These are phyloP conservation scores for Lentinula aciculospora DNA, from an alignment of 768 basidiomycete genomes.

Conservation along the genomic window DNA sequence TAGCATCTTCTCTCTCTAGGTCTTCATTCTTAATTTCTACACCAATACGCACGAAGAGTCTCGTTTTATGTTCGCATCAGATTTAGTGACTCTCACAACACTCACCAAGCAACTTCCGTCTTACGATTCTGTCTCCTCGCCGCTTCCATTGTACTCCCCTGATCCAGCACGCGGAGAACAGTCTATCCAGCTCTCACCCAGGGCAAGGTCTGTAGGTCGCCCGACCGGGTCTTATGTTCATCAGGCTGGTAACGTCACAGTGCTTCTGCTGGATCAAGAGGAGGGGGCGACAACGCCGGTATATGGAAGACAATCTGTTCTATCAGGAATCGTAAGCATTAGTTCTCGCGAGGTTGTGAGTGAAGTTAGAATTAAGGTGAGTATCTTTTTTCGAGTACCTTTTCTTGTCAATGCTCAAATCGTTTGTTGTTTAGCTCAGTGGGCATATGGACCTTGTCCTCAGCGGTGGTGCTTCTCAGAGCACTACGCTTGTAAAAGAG, in stretches of 20 bases:
- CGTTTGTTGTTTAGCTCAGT: conserved; percentile 26
- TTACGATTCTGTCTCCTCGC: conserved; percentile 45
- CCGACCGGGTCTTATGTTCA: conserved; percentile 38
- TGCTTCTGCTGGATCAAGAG: conserved; percentile 45
- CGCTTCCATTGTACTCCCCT: conserved; percentile 54
- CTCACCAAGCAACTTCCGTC: conserved; percentile 30
- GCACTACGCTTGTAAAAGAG: conserved; percentile 25
- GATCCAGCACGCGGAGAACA: conserved; percentile 47
- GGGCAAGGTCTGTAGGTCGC: conserved; percentile 12
- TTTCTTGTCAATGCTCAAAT: neutral
- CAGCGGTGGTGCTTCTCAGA: conserved; percentile 31
- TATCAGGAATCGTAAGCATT: conserved; percentile 39
- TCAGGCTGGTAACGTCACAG: conserved; percentile 29
- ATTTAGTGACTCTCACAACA: conserved; percentile 7
- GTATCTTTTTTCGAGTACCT: conserved; percentile 5
- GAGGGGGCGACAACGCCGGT: conserved; percentile 28
- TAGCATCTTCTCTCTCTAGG: neutral
- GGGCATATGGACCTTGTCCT: conserved; percentile 34
- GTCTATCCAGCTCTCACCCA: conserved; percentile 45
- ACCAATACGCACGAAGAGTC: neutral
- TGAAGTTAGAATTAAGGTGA: conserved; percentile 41
- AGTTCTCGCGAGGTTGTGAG: conserved; percentile 31
- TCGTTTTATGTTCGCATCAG: conserved; percentile 7
- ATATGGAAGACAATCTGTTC: conserved; percentile 36
- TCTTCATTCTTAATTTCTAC: neutral